Base-by-base conservation (phyloP, 1,284 basidiomycete genomes). In the Trametes versicolor region DNA sequence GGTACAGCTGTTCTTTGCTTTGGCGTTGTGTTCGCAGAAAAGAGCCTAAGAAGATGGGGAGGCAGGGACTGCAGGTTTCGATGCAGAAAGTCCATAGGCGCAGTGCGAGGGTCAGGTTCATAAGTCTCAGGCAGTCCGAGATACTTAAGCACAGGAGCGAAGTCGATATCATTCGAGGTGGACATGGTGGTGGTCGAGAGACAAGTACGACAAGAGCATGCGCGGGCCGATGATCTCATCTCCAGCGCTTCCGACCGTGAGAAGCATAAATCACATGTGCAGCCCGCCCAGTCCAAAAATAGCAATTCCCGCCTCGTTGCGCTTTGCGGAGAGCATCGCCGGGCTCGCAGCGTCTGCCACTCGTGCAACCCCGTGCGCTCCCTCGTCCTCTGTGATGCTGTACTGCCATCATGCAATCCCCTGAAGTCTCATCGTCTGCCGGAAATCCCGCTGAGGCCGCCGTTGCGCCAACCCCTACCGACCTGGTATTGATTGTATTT, bases 21-120 rank as follows among this genome's bases (percentile, higher is more conserved):
- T 3, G 92, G 88, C 2, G 84, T 87, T 47, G 87, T 90, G 55
- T 85, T 76, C n/a, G 75, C 70, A n/a, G 88, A 87, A 77, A 91
- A 93, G 41, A 80, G 79, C 8, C 72, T 65, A 19, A 87, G 78
- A 21, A 93, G 75, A 72, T 93, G 83, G 9, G 88, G 88, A n/a
- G 92, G 92, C 6, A 94, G 83, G 54, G 87, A 76, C 48, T 79
- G 76, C 19, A 94, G 70, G 77, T 93, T 83, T 66, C 77, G 80
- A 12, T 72, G 74, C 59, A 94, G 82, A 74, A 94, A 94, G 7
- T 82, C 76, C 57, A 92, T 78, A 1, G 87, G 68, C 13, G 62
- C 60, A n/a, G 73, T 67, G 23, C 78, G 73, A n/a, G 92, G 92
- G 15, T 82, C 85, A 0, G 91, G 91, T 27, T 75, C 72, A 71